Evolutionary conservation across 495 filamentous ascomycete genomes (phyloP), one percentile per base, ranked within the genome.

Genomic region (Astrocystis sublimbata): DNA sequence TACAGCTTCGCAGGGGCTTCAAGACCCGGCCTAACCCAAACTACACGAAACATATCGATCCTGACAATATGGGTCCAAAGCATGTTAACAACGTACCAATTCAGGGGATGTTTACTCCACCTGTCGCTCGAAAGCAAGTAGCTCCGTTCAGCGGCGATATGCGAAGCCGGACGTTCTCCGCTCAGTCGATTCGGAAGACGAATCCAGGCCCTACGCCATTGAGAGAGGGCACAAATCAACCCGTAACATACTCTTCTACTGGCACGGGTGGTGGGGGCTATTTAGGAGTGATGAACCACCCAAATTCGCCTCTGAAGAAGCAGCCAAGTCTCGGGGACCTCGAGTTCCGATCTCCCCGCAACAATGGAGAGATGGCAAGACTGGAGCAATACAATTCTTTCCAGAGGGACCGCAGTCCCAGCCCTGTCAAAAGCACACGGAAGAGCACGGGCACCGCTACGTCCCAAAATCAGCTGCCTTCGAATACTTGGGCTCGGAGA

Each of bases 1-100:
- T 89, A 0, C 77, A 92, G 50, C 84, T 96, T 66, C 87, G 89
- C 26, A 86, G 89, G n/a, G 87, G 86, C 30, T 98, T 96, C 73
- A 81, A 85, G 61, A 94, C 89, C 3, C 86, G 89, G 46, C 92
- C 93, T 8, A 98, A 98, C 67, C 90, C 91, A 0, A 92, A 92
- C 69, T 97, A 97, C 74, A 74, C 86, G 47, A 86, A 84, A 51
- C 87, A 96, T 65, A 83, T 92, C 60, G 87, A 93, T 68, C 90
- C 89, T 0, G 88, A 94, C 57, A 80, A 78, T 35, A 51, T 17
- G 0, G 55, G 31, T n/a, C 43, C 57, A 46, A 58, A 54, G 13
- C 50, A 64, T 56, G 28, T 54, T 19, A 65, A 35, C n/a, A 65
- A 58, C 33, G 17, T 65, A 58, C 45, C 35, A 7, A 75, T 56